Evolutionary conservation across 139 green algal genomes (phyloP).

Genomic region (Chlorella sorokiniana): DNA sequence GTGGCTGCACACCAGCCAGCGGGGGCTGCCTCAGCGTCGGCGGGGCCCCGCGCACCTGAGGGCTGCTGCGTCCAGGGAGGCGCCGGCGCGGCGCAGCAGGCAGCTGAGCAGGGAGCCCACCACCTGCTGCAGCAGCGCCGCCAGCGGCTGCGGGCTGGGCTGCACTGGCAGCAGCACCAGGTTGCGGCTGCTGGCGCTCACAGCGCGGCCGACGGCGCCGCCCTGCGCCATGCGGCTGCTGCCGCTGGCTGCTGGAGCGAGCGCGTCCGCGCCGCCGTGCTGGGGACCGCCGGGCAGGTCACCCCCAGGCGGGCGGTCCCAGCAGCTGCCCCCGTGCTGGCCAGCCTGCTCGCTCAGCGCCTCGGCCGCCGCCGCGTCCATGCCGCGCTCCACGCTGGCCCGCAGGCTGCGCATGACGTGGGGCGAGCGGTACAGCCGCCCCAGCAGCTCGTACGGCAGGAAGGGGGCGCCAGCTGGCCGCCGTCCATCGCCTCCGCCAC

Average conservation of each 20-base stretch:
- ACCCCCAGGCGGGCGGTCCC: background rate
- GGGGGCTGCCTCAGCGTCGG: background rate
- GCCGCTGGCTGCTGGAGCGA: background rate
- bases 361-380: background rate
- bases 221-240: slow-evolving; percentile 2
- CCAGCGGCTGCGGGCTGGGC: background rate
- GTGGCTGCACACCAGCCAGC: no score
- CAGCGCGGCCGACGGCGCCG: background rate
- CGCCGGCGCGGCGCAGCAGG: slow-evolving; percentile 30
- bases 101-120: slow-evolving; percentile 5
- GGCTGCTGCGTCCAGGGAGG: background rate
- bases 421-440: slow-evolving; percentile 6
- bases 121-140: background rate
- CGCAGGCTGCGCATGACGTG: slow-evolving; percentile 21
- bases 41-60: slow-evolving; percentile 8
- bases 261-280: background rate
- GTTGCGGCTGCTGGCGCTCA: background rate
- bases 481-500: slow-evolving; percentile 25
- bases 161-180: slow-evolving; percentile 31
- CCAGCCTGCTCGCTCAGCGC: background rate
- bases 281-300: background rate
- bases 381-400: background rate
- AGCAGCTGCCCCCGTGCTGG: background rate
- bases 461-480: slow-evolving; percentile 1
- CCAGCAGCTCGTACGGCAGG: slow-evolving; percentile 25